phyloP scores from a whole-genome alignment of 129 eudicot species.

The Pulicaria dysenterica region DNA sequence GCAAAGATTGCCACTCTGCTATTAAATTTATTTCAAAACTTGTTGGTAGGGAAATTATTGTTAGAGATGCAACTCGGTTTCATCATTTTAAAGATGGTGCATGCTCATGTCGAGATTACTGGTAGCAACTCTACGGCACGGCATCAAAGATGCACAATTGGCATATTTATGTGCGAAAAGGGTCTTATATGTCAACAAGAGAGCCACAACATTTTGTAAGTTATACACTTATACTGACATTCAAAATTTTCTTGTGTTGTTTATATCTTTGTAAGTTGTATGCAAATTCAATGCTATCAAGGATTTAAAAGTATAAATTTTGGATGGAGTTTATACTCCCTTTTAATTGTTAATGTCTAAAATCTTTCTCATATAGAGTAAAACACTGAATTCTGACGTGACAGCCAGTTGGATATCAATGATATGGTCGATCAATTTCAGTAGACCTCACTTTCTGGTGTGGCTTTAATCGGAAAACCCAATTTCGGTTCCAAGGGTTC shows the following conservation, averaged over 20 bases:
- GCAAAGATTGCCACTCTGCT: slow-evolving; percentile 84
- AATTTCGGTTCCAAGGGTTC: too few species aligned
- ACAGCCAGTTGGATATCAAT: too few species aligned
- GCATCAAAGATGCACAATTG: slow-evolving; percentile 7
- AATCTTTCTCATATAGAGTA: too few species aligned
- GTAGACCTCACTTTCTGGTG: too few species aligned
- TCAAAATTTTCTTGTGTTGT: background rate
- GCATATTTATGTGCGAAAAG: background rate
- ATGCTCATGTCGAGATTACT: slow-evolving; percentile 79
- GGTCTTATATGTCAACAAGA: background rate
- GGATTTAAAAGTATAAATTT: too few species aligned
- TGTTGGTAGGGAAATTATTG: slow-evolving; percentile 74
- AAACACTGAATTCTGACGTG: too few species aligned
- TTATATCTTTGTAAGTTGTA: slow-evolving; percentile 2
- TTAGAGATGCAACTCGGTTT: slow-evolving; percentile 88
- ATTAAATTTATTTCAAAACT: slow-evolving; percentile 72
- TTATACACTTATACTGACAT: background rate
- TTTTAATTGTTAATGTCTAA: too few species aligned
- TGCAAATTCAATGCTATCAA: background rate
- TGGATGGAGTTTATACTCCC: too few species aligned
- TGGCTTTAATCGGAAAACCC: too few species aligned
- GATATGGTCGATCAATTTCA: too few species aligned
- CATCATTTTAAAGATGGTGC: slow-evolving; percentile 73
- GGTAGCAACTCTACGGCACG: slow-evolving; percentile 40
- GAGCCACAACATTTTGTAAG: too few species aligned